Evolutionary conservation across 257 asterid genomes (phyloP).

Genomic region (Ballota nigra): DNA sequence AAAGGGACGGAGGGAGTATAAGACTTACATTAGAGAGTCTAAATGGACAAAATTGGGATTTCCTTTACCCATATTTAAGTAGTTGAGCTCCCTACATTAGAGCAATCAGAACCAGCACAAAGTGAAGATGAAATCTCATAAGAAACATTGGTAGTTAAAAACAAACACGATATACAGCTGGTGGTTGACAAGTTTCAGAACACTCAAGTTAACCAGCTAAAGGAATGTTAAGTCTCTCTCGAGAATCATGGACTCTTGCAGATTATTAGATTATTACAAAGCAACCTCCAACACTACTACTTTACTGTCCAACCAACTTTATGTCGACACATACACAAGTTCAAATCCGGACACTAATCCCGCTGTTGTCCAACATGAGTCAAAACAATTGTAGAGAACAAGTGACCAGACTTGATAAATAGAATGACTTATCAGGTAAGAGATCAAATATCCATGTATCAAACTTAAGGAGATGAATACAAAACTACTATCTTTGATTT

Average conservation of each 20-base stretch:
- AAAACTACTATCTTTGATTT: neutral
- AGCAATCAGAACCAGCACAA: slow-evolving; percentile 68
- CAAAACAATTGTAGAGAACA: neutral
- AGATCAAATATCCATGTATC: neutral
- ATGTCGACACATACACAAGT: neutral
- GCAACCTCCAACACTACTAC: neutral
- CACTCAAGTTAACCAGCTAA: slow-evolving; percentile 2
- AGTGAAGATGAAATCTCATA: slow-evolving; percentile 8
- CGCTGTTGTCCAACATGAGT: neutral
- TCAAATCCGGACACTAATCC: neutral
- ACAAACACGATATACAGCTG: neutral
- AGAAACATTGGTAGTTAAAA: slow-evolving; percentile 1
- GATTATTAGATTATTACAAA: neutral
- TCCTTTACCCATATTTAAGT: slow-evolving; percentile 91
- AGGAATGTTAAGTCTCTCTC: neutral
- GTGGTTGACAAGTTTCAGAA: neutral
- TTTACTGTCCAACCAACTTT: neutral
- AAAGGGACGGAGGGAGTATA: no score
- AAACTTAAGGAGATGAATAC: slow-evolving; percentile 2
- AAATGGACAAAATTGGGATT: slow-evolving; percentile 80
- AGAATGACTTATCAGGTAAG: neutral
- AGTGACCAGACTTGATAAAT: neutral
- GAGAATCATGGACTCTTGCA: slow-evolving; percentile 12
- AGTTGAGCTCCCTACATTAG: slow-evolving; percentile 86
- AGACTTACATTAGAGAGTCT: slow-evolving; percentile 78